Conservation (phyloP, 768 basidiomycete genomes). For the Russula brevipes region DNA sequence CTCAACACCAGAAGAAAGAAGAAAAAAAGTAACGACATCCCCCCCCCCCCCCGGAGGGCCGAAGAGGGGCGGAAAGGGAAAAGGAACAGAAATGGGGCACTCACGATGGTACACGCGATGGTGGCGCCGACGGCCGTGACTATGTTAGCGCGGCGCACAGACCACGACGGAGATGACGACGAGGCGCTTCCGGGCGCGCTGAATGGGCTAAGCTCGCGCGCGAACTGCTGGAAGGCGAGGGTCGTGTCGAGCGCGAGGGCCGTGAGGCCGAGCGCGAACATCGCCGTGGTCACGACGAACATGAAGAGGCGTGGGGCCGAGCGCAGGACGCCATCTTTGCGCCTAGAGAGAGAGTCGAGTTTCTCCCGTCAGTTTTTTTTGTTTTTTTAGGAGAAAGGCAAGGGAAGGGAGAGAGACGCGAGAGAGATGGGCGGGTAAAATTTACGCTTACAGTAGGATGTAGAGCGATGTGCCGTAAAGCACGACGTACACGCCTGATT, state of each 20-base stretch:
- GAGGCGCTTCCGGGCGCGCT: neutral
- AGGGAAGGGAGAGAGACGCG: neutral
- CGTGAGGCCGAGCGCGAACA: slow-evolving; percentile 10
- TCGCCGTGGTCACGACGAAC: slow-evolving; percentile 9
- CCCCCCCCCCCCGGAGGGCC: no score
- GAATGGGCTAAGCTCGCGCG: neutral
- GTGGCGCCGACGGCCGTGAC: slow-evolving; percentile 5
- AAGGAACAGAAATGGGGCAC: neutral
- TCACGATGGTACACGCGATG: slow-evolving; percentile 5
- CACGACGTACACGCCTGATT: slow-evolving; percentile 10
- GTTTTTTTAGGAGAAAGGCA: no score
- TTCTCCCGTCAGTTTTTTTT: neutral
- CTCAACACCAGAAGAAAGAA: no score
- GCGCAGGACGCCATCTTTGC: slow-evolving; percentile 1
- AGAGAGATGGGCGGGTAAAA: no score
- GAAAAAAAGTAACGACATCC: no score
- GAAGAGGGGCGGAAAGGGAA: neutral
- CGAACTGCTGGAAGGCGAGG: slow-evolving; percentile 6
- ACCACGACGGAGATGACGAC: slow-evolving; percentile 2
- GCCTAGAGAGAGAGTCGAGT: neutral
- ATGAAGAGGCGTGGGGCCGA: slow-evolving; percentile 14
- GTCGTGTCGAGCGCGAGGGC: slow-evolving; percentile 14
- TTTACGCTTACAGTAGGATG: slow-evolving; percentile 14
- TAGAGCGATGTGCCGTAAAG: slow-evolving; percentile 14
- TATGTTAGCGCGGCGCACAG: neutral